Evolutionary conservation across 1,139 yeast species (phyloP), one percentile per base, ranked within the genome.

Genomic region (Pichia sp.): DNA sequence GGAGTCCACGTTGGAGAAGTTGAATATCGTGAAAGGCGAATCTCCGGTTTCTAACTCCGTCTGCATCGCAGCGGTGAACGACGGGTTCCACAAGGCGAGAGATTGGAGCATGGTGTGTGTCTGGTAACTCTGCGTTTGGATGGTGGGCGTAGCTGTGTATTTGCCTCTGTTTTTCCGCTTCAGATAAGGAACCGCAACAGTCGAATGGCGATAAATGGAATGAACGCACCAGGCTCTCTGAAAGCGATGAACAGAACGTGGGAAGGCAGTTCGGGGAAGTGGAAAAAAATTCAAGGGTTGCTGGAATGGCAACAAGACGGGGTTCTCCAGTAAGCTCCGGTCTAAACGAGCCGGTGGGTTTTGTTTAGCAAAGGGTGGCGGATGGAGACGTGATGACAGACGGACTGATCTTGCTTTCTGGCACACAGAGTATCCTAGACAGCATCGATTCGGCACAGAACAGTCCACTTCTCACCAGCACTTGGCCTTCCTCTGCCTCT

Each of bases 21-120:
- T 85, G 63, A 87, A 85, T 2, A 85, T 71, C 49, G 77, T 74
- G 61, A 84, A 85, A 5, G 76, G 69, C 8, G 48, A 29, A 55
- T 65, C 71, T 1, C 56, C 54, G 1, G 55, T 53, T 66, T 66
- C 73, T 53, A 72, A 66, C 57, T 82, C 83, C 46, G 76, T 71
- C 41, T 75, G 75, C 27, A 80, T 63, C n/a, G 84, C 79, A 54
- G 73, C 75, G 44, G 71, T 71, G 63, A 85, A 83, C 12, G 78
- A 64, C 3, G 89, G 85, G 66, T 81, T 83, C 91, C 91, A 85
- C 10, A 87, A 84, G 42, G 87, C 90, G 31, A 64, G 58, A 20
- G 65, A 55, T 43, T 61, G 63, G 12, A 64, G 38, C 84, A 82
- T 81, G 12, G 41, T 7, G 29, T 27, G 29, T 7, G 29, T 27